These are phyloP conservation scores for Sclerotiophoma versabilis DNA, from an alignment of 2,329 filamentous ascomycete species.

Conservation along the genomic window DNA sequence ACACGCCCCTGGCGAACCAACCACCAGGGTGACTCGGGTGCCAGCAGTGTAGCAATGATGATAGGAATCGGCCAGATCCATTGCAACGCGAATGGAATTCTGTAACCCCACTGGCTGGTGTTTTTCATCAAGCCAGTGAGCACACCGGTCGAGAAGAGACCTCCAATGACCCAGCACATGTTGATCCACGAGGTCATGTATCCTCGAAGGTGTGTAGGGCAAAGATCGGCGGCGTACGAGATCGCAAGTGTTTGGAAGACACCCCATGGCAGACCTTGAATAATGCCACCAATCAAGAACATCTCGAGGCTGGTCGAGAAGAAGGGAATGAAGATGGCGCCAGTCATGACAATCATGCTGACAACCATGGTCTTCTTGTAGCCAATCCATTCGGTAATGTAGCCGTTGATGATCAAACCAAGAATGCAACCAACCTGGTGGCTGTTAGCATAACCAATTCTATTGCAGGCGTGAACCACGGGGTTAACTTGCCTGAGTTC, in stretches of 20 bases:
- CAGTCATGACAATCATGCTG: slow-evolving; percentile 33
- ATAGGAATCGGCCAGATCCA: slow-evolving; percentile 77
- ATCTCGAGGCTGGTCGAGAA: slow-evolving; percentile 56
- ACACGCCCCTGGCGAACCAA: slow-evolving; percentile 61
- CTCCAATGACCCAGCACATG: slow-evolving; percentile 73
- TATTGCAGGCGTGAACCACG: no score
- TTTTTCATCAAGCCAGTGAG: slow-evolving; percentile 70
- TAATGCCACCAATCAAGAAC: slow-evolving; percentile 64
- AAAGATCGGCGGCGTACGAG: slow-evolving; percentile 58
- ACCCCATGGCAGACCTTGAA: slow-evolving; percentile 53
- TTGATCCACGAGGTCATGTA: slow-evolving; percentile 68
- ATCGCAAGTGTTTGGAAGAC: slow-evolving; percentile 47
- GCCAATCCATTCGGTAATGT: slow-evolving; percentile 52
- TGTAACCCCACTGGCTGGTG: slow-evolving; percentile 69
- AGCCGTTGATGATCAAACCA: slow-evolving; percentile 54
- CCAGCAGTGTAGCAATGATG: slow-evolving; percentile 69
- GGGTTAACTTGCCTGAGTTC: slow-evolving; percentile 44
- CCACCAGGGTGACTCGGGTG: slow-evolving; percentile 64
- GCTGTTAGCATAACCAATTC: slow-evolving; percentile 14
- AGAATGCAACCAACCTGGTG: slow-evolving; percentile 49
- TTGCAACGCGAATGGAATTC: slow-evolving; percentile 70
- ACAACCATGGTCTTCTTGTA: slow-evolving; percentile 39
- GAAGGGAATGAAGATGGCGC: slow-evolving; percentile 37
- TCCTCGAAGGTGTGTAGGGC: slow-evolving; percentile 70
- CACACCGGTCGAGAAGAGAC: slow-evolving; percentile 72